Evolutionary conservation across 768 basidiomycete species (phyloP), one percentile per base, ranked within the genome.

Genomic region (Gyrodon lividus): DNA sequence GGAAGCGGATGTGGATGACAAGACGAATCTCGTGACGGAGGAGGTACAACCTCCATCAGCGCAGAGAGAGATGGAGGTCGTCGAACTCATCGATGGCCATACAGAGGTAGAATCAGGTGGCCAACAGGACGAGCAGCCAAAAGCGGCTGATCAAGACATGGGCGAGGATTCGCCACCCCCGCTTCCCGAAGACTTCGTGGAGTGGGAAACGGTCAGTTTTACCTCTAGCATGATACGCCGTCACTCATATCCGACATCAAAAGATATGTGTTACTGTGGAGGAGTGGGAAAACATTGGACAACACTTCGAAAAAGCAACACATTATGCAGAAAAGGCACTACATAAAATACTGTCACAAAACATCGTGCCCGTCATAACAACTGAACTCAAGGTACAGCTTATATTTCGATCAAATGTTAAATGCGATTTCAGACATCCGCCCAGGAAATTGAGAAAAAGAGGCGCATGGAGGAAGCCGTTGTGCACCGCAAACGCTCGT

Each of bases 401-500:
- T 34, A 52, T 54, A 31, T 50, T 38, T 44, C 39, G 28, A 16
- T 54, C 14, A 19, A 43, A 37, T n/a, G 2, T 24, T 6, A 22
- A 22, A 14, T 39, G 1, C 34, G 24, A 19, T 51, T 48, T 42
- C 49, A 52, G 9, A 59, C 59, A 13, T 39, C 39, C 43, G 50
- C 28, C 47, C 62, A 89, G 87, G 83, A 87, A 70, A 70, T 75
- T 26, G 80, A 86, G 61, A 77, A 74, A 31, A 82, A 83, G 63
- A 75, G 77, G 20, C 80, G 76, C 13, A 53, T 88, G 45, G 87
- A 90, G 55, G 86, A 89, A 56, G 88, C 89, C 2, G 71, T 94
- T 12, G 79, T 82, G 22, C 88, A 90, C 53, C 84, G 94, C 52
- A 97, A 98, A 67, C 86, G 94, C 20, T 96, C 93, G 0, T 91